Base-by-base conservation (phyloP, 768 basidiomycete genomes). In the Phanerochaete carnosa region DNA sequence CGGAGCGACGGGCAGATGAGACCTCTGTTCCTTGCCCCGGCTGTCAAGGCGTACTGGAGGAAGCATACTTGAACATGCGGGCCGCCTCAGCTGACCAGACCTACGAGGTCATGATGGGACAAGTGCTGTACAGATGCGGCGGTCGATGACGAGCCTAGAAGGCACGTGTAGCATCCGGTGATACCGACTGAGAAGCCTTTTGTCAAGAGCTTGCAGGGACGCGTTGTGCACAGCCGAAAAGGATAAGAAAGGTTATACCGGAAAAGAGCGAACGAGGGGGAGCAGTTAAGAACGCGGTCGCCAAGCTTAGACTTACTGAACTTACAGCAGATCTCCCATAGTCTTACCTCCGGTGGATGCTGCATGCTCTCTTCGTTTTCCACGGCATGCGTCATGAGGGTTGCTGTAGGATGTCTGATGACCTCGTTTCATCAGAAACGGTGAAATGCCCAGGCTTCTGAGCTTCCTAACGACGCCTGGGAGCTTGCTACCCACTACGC, bases 61-160 rank as follows among this genome's bases (percentile, higher is more conserved):
- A 55, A 55, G 54, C 35, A 33, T 2, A 13, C 22, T 55, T 22
- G 1, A 55, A 23, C 54, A 55, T 55, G 26, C 39, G 54, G 23
- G 12, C 33, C 33, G 37, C 37, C 35, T 55, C 54, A 55, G 54
- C 54, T 55, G 54, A 55, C 54, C n/a, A 22, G 23, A n/a, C n/a
- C n/a, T n/a, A n/a, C n/a, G n/a, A 25, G 35, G 28, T 13, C 1
- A 22, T n/a, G 32, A 32, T 43, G 8, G 11, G 39, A 52, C 3
- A n/a, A 11, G 16, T 52, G 23, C 29, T 33, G 30, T n/a, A 32
- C 29, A 23, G 30, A 52, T 52, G 51, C 51, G 30, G 28, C 8
- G 8, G 9, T 32, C 29, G 19, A 4, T 32, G 22, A 22, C 51
- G 29, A 32, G 51, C 28, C n/a, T n/a, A 19, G 51, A 29, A 32